phyloP scores from a whole-genome alignment of 371 early-diverging fungal species.

The Mortierella polycephala region DNA sequence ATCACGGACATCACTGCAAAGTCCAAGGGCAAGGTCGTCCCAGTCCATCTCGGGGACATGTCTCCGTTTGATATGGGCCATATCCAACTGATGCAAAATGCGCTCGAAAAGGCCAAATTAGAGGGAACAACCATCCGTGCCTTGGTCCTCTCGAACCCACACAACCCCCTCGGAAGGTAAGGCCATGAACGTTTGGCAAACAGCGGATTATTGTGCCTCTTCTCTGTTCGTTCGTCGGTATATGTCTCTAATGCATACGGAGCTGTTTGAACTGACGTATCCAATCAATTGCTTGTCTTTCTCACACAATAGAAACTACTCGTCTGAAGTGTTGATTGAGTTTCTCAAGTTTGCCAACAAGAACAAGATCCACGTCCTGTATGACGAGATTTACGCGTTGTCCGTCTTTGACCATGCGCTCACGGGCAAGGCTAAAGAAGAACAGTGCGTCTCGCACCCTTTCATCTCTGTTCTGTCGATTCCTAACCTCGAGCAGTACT shows the following conservation, averaged over 20 bases:
- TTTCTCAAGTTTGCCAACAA: conserved; percentile 69
- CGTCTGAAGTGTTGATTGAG: conserved; percentile 61
- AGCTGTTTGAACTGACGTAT: not conserved
- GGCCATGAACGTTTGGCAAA: not conserved
- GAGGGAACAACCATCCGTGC: conserved; percentile 61
- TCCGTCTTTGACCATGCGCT: conserved; percentile 65
- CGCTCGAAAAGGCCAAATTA: conserved; percentile 47
- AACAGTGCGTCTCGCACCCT: conserved; percentile 43
- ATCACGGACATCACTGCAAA: conserved; percentile 67
- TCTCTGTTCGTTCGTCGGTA: not conserved
- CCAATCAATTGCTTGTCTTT: not conserved
- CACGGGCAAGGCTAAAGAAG: conserved; percentile 27
- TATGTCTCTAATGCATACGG: not conserved
- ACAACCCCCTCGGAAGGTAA: conserved; percentile 72
- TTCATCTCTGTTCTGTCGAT: conserved; percentile 70
- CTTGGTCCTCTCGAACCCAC: conserved; percentile 75
- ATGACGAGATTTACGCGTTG: conserved; percentile 88
- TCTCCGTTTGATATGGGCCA: conserved; percentile 55
- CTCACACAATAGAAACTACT: conserved; percentile 55
- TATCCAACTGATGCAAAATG: conserved; percentile 55
- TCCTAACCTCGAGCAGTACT: conserved; percentile 62
- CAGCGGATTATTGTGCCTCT: not conserved
- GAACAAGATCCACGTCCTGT: conserved; percentile 74
- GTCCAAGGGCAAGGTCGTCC: conserved; percentile 62
- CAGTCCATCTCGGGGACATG: conserved; percentile 57